Conservation (phyloP, 768 basidiomycete genomes). For the Panaeolus papilionaceus region DNA sequence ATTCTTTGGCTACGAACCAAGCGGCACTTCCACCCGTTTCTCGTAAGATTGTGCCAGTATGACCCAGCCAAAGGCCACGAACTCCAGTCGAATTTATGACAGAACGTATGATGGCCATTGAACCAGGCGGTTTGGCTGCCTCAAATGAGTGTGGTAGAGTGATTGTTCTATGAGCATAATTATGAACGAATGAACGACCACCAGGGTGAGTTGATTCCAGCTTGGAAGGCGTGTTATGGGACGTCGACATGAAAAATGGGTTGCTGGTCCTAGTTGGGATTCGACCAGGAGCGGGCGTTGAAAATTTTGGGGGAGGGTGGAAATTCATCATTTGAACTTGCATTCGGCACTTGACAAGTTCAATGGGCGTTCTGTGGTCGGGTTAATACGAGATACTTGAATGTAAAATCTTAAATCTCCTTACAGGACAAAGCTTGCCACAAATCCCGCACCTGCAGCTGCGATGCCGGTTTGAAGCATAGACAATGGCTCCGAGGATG, state of each 20-base stretch:
- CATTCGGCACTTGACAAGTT: constrained; percentile 46
- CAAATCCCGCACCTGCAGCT: constrained; percentile 85
- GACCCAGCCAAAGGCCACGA: constrained; percentile 94
- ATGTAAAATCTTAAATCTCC: constrained; percentile 33
- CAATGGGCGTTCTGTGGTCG: constrained; percentile 70
- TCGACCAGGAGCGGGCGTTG: constrained; percentile 28
- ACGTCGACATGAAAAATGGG: constrained; percentile 8
- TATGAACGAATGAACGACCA: constrained; percentile 20
- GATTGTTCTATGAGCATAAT: constrained; percentile 24
- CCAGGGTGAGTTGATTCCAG: background rate
- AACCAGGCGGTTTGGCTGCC: constrained; percentile 64
- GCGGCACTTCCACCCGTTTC: constrained; percentile 91
- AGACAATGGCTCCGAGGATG: constrained; percentile 48
- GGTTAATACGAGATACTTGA: too few relatives aligned
- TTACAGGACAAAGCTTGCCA: constrained; percentile 88
- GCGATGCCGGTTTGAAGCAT: constrained; percentile 78
- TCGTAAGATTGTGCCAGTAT: constrained; percentile 90
- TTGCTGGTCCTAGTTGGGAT: constrained; percentile 31
- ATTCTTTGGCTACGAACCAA: constrained; percentile 93
- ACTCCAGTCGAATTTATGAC: constrained; percentile 74
- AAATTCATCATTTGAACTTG: constrained; percentile 87
- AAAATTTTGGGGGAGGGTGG: constrained; percentile 23
- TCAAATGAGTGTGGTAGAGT: constrained; percentile 16
- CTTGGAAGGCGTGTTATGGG: constrained; percentile 17
- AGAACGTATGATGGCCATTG: constrained; percentile 66